Conservation (phyloP, 2,329 filamentous ascomycete genomes). For the Clonostachys solani region DNA sequence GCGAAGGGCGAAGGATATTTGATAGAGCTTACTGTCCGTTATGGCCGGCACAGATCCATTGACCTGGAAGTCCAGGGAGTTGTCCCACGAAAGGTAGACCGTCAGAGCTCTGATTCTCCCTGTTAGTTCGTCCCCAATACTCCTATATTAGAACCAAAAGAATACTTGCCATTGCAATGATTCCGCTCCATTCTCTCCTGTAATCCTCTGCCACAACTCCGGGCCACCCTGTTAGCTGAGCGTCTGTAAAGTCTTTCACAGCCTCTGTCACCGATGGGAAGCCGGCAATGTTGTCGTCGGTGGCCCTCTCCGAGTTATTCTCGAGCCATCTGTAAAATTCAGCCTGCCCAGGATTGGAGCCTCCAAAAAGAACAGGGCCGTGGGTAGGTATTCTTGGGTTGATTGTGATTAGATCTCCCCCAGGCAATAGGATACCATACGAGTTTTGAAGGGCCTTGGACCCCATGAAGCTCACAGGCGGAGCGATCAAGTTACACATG, state of each 20-base stretch:
- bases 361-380: constrained; percentile 5
- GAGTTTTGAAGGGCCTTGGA: constrained; percentile 4
- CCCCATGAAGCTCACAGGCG: not conserved
- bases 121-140: no score
- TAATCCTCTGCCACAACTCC: not conserved
- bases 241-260: constrained; percentile 4
- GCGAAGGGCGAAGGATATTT: not conserved
- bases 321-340: constrained; percentile 3
- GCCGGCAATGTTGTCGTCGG: constrained; percentile 2
- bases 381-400: constrained; percentile 1
- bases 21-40: constrained; percentile 7
- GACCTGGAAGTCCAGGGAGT: constrained; percentile 4
- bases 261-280: constrained; percentile 4
- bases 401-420: constrained; percentile 2
- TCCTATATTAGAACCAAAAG: not conserved
- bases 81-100: constrained; percentile 6
- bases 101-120: constrained; percentile 2
- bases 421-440: constrained; percentile 4
- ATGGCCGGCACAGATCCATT: constrained; percentile 8
- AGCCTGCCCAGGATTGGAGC: constrained; percentile 5
- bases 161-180: not conserved
- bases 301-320: constrained; percentile 2
- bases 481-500: constrained; percentile 5
- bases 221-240: constrained; percentile 3
- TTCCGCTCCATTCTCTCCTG: not conserved